phyloP scores from a whole-genome alignment of 192 early-diverging fungal species.

The Podila clonocystis region DNA sequence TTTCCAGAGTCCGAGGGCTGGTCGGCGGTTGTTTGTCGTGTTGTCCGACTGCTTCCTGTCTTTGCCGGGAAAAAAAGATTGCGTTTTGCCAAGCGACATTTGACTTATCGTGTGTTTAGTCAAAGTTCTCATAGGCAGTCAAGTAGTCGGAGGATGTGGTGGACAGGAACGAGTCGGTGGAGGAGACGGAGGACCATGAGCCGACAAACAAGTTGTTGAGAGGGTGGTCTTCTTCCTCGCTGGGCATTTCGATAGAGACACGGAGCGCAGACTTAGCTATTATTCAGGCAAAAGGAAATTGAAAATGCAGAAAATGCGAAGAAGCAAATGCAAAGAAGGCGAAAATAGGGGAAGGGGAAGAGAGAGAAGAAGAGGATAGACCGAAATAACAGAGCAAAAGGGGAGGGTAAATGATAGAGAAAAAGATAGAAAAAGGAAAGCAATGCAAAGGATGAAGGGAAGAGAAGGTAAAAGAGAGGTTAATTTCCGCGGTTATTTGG shows the following conservation, averaged over 20 bases:
- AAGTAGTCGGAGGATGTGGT: conserved; percentile 21
- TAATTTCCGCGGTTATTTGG: neutral
- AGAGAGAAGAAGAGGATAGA: neutral
- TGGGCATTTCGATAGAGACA: conserved; percentile 11
- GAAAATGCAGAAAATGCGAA: neutral
- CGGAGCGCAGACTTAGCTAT: conserved; percentile 31
- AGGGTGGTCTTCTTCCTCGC: conserved; percentile 15
- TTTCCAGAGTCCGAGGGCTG: too few relatives aligned
- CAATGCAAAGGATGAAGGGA: neutral
- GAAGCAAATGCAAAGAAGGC: neutral
- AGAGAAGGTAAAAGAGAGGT: neutral
- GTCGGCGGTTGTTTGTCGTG: too few relatives aligned
- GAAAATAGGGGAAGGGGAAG: neutral
- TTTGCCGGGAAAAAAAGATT: too few relatives aligned
- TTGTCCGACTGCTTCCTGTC: too few relatives aligned
- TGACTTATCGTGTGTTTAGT: conserved; percentile 1
- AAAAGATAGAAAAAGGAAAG: too few relatives aligned
- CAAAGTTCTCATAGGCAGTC: conserved; percentile 32
- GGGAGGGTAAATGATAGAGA: too few relatives aligned
- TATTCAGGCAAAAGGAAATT: neutral
- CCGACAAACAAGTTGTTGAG: conserved; percentile 22
- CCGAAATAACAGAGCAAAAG: neutral
- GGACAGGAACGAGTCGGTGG: conserved; percentile 27
- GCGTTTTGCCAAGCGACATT: neutral
- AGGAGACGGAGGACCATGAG: conserved; percentile 30